Base-by-base conservation (phyloP, 176 grass and related monocot species). In the Melocanna baccifera region DNA sequence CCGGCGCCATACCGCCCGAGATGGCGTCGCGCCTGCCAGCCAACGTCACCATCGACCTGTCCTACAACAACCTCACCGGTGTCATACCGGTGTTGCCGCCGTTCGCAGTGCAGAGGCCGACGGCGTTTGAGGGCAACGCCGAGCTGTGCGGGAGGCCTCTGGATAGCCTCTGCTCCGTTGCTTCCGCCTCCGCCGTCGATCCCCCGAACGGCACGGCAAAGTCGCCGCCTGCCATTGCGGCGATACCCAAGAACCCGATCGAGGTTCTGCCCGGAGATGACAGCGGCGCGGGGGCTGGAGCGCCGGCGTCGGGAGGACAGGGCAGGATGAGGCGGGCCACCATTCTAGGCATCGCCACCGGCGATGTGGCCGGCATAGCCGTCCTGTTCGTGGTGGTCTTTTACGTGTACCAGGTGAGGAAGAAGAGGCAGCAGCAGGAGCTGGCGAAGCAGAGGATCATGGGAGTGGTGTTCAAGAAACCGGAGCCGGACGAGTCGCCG, bases 61-160 rank as follows among this genome's bases (percentile, higher is more conserved):
- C 91, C 47, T 91, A 84, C 88, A 99, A 99, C 73, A 92, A 94
- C 39, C 88, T 99, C 84, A 92, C 87, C n/a, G 96, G 96, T 41
- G 62, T 74, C 53, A 91, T 99, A 28, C 96, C 96, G 2, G 40
- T 78, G 29, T 53, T 52, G 0, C 52, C 77, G 3, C 86, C 88
- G 28, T 99, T 99, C 86, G 37, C 89, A 0, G 14, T 22, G 15
- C 96, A 94, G 87, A 86, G 86, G 45, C 53, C 87, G 1, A 51
- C 73, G 39, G 91, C 96, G 28, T 99, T 99, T 80, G 50, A 74
- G 9, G 93, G 96, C 5, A 99, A 99, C 76, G 75, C 88, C 9
- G 67, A 82, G 50, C 86, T 99, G 10, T 96, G 96, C 50, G 96
- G 96, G 19, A 73, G 39, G 13, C 96, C 93, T 6, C 89, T 99